Evolutionary conservation across 352 stramenopile species (phyloP).

Genomic region (Phytophthora capsici): DNA sequence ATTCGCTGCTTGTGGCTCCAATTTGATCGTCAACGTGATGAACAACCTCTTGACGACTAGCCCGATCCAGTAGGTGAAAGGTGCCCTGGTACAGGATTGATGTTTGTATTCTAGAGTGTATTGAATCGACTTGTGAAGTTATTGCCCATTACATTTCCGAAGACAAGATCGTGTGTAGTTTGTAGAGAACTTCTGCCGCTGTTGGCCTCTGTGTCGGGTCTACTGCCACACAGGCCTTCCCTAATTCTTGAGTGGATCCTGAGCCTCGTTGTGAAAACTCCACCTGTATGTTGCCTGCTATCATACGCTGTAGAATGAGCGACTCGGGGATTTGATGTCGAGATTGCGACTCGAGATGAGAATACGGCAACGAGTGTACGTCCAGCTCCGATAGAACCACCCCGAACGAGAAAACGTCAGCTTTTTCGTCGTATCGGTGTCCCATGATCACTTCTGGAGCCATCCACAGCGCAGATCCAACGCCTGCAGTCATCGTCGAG

Average conservation of each 20-base stretch:
- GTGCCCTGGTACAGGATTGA: background rate
- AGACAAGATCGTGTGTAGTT: slow-evolving; percentile 31
- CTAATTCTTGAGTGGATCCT: slow-evolving; percentile 9
- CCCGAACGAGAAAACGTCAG: slow-evolving; percentile 79
- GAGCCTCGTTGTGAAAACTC: slow-evolving; percentile 21
- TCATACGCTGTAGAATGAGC: slow-evolving; percentile 26
- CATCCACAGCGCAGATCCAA: slow-evolving; percentile 48
- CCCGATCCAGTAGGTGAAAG: slow-evolving; percentile 8
- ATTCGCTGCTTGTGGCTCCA: slow-evolving; percentile 27
- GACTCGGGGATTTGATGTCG: slow-evolving; percentile 20
- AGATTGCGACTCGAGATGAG: slow-evolving; percentile 6
- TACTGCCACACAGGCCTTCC: slow-evolving; percentile 17
- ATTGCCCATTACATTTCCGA: slow-evolving; percentile 13
- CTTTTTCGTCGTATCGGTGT: slow-evolving; percentile 52
- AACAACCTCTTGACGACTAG: slow-evolving; percentile 41
- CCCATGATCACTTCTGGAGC: slow-evolving; percentile 42
- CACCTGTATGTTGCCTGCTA: slow-evolving; percentile 14
- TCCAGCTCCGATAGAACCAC: slow-evolving; percentile 56
- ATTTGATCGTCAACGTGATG: slow-evolving; percentile 38
- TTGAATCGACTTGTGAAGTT: slow-evolving; percentile 8
- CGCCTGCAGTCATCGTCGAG: slow-evolving; percentile 42
- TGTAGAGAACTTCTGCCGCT: slow-evolving; percentile 38
- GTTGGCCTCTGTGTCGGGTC: slow-evolving; percentile 19
- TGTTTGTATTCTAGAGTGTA: slow-evolving; percentile 9
- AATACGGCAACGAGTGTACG: slow-evolving; percentile 21